Percentiles rank a stretch among this genome's conserved stretches.
These are phyloP conservation scores for Artemisia tridentata DNA, from an alignment of 129 eudicot species.

Conservation along the genomic window DNA sequence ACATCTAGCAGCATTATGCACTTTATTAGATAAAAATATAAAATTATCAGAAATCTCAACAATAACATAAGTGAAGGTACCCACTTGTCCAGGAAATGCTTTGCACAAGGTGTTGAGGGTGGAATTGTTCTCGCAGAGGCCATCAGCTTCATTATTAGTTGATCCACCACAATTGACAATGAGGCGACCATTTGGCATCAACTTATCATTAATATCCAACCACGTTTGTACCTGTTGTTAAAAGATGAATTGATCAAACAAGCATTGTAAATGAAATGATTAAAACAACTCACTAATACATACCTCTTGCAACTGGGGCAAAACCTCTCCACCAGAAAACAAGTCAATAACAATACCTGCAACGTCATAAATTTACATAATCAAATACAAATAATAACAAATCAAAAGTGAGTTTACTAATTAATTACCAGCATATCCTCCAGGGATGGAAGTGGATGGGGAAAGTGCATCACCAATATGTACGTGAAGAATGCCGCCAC, in stretches of 20 bases:
- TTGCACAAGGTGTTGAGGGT: constrained; percentile 54
- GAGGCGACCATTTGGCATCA: constrained; percentile 85
- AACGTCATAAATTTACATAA: constrained; percentile 4
- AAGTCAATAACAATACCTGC: constrained; percentile 81
- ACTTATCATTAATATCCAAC: constrained; percentile 53
- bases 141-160: constrained; percentile 10
- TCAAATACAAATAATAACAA: constrained; percentile 8
- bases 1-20: neutral
- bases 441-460: constrained; percentile 44
- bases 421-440: constrained; percentile 83
- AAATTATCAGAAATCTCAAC: neutral
- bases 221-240: constrained; percentile 62
- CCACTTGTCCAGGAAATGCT: constrained; percentile 78
- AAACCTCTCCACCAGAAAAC: constrained; percentile 76
- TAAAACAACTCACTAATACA: neutral
- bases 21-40: neutral
- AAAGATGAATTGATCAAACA: neutral
- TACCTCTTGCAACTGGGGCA: constrained; percentile 77
- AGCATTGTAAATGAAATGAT: neutral
- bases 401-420: too few relatives aligned
- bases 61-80: constrained; percentile 20
- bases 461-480: constrained; percentile 84
- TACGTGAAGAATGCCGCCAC: constrained; percentile 71
- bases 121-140: constrained; percentile 50
- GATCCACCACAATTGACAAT: constrained; percentile 91